Evolutionary conservation across 2,329 filamentous ascomycete species (phyloP).

Genomic region (Chaetomium sp.): DNA sequence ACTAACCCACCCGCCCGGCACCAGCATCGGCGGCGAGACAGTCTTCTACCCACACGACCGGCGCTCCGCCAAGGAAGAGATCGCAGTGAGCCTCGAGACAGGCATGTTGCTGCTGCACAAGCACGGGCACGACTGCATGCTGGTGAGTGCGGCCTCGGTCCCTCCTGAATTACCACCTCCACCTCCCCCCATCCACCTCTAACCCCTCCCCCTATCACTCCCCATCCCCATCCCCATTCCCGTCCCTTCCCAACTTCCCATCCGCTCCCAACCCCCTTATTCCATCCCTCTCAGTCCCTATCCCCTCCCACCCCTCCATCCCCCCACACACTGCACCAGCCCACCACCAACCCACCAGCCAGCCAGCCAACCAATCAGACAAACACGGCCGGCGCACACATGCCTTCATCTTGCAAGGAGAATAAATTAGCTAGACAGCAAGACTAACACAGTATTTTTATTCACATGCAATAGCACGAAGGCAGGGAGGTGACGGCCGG

Average conservation of each 20-base stretch:
- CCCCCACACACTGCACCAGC: no score
- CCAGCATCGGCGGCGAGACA: slow-evolving; percentile 74
- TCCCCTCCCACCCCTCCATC: no score
- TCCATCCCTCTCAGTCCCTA: no score
- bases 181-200: no score
- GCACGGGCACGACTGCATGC: slow-evolving; percentile 84
- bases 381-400: no score
- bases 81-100: slow-evolving; percentile 74
- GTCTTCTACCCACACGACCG: slow-evolving; percentile 81
- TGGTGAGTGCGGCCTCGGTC: slow-evolving; percentile 52
- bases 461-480: slow-evolving; percentile 62
- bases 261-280: no score
- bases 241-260: no score
- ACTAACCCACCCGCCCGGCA: background rate
- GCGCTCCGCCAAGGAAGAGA: slow-evolving; percentile 60
- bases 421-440: background rate
- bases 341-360: no score
- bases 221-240: no score
- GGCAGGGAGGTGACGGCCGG: slow-evolving; percentile 75
- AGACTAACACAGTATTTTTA: background rate
- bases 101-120: slow-evolving; percentile 85
- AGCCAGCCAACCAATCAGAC: no score
- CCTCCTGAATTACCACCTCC: no score
- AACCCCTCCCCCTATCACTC: no score
- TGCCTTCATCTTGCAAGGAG: background rate